phyloP scores from a whole-genome alignment of 2,329 filamentous ascomycete genomes.

The Coleophoma eucalyptorum region DNA sequence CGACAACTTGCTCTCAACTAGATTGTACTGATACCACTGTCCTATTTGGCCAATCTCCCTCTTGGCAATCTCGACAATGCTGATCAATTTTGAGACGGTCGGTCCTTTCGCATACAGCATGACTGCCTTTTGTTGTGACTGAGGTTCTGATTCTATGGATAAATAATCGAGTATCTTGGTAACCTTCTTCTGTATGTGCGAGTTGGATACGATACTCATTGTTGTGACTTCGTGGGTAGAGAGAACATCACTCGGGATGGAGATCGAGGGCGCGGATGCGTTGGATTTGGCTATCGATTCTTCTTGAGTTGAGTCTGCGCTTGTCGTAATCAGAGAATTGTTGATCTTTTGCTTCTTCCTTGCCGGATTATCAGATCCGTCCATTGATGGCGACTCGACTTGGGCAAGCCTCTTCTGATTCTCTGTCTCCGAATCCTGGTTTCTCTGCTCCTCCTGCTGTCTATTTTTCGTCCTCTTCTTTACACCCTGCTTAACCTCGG shows the following conservation, averaged over 20 bases:
- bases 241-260: not conserved
- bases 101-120: constrained; percentile 32
- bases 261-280: not conserved
- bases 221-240: constrained; percentile 40
- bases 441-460: not conserved
- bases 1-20: constrained; percentile 18
- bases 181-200: constrained; percentile 44
- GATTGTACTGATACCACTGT: constrained; percentile 35
- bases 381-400: no score
- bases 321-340: no score
- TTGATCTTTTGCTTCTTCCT: no score
- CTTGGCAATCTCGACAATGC: constrained; percentile 63
- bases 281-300: not conserved
- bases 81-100: constrained; percentile 60
- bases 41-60: constrained; percentile 45
- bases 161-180: constrained; percentile 22
- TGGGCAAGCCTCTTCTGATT: no score
- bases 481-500: no score
- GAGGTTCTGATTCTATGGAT: constrained; percentile 12
- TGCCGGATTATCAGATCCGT: no score
- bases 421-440: not conserved
- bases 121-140: constrained; percentile 31
- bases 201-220: constrained; percentile 55
- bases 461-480: not conserved
- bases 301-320: no score